Evolutionary conservation across 331 rosid genomes (phyloP), one percentile per base, ranked within the genome.

Genomic region (Rosa hybrid): DNA sequence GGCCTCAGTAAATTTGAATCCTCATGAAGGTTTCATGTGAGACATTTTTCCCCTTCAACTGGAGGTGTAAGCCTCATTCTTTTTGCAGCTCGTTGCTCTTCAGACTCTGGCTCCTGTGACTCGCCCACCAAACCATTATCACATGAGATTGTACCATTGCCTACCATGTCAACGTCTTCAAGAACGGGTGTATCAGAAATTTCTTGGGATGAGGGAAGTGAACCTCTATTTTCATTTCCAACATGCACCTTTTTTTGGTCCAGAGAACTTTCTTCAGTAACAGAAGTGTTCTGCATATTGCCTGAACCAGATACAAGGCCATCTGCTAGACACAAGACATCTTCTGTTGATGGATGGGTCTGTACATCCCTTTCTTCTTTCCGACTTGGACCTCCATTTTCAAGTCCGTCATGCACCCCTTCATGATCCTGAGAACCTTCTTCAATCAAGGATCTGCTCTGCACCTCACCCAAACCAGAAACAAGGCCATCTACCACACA

Each of bases 31-130:
- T 80, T 77, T 84, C 78, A 20, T 13, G 12, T 3, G 7, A 71
- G 45, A 63, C 53, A 64, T 9, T 81, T 81, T 68, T 57, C 83
- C 57, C 78, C 80, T 75, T 85, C 78, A 14, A 5, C 53, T 48
- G 81, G 30, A 16, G 76, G 77, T 42, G 76, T 80, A 71, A 82
- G 85, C 82, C 91, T 86, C 63, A 79, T 78, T 82, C 84, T 88
- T 86, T 94, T 94, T 11, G 90, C 88, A 78, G 93, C 84, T 18
- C 42, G 92, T 81, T 90, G 87, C 79, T 85, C 94, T 71, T 64
- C 76, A 44, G 56, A 59, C 64, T 85, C 79, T 14, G 68, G 23
- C 64, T 42, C 65, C 30, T 73, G 48, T 12, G 78, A 39, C 50
- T 74, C 41, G 5, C 14, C 39, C 74, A 68, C 39, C 18, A 34